A percentile compares a stretch with the other conserved stretches of the same genome.
phyloP scores from a whole-genome alignment of 257 asterid genomes.

The Thymus quinquecostatus region DNA sequence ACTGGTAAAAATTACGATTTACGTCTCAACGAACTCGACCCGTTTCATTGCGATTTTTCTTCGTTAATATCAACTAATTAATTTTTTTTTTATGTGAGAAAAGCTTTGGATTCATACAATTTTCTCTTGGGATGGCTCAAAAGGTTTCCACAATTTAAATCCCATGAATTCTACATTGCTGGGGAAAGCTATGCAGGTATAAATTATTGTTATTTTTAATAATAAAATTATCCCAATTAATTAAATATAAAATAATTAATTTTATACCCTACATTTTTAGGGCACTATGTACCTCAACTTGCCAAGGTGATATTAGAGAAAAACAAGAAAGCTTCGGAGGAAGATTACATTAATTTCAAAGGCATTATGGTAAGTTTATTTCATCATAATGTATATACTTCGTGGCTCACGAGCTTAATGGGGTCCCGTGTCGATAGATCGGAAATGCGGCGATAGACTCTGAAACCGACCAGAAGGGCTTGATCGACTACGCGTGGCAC shows the following conservation, averaged over 20 bases:
- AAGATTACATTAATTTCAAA: slow-evolving; percentile 56
- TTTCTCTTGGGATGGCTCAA: slow-evolving; percentile 77
- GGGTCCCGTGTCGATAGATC: slow-evolving; percentile 41
- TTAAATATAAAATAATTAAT: too few relatives aligned
- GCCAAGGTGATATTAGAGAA: slow-evolving; percentile 61
- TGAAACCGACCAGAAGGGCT: slow-evolving; percentile 73
- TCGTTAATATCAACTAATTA: not conserved
- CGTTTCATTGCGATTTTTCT: too few relatives aligned
- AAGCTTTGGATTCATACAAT: slow-evolving; percentile 74
- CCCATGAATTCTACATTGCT: slow-evolving; percentile 77
- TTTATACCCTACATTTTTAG: slow-evolving; percentile 31
- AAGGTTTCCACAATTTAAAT: slow-evolving; percentile 81
- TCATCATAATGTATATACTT: too few relatives aligned
- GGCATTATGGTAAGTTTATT: slow-evolving; percentile 63
- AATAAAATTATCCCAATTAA: not conserved
- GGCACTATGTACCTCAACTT: slow-evolving; percentile 87
- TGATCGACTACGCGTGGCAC: slow-evolving; percentile 91
- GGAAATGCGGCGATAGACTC: slow-evolving; percentile 88
- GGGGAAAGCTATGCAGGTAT: slow-evolving; percentile 93
- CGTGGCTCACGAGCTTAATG: not conserved
- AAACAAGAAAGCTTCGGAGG: slow-evolving; percentile 40
- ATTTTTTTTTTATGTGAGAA: not conserved
- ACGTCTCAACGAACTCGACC: too few relatives aligned
- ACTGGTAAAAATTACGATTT: slow-evolving; percentile 48
- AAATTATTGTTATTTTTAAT: too few relatives aligned